phyloP scores from a whole-genome alignment of 2,329 filamentous ascomycete genomes.

The Venturiaceae sp. region DNA sequence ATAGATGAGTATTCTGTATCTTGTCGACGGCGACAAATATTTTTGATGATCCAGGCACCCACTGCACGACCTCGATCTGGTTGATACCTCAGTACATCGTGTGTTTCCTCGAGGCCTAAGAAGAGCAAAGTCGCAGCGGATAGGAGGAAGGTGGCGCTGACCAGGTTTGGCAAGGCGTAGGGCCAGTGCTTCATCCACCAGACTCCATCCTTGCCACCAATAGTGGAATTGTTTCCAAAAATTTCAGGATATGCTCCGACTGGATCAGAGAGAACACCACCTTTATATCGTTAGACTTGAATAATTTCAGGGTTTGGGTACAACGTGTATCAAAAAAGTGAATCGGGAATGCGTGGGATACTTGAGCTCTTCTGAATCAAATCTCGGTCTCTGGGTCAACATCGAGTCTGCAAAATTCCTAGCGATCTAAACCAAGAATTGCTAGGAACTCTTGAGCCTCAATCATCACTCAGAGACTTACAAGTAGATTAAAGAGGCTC shows the following conservation, averaged over 20 bases:
- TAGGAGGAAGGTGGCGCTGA: conserved; percentile 53
- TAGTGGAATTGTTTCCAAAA: conserved; percentile 49
- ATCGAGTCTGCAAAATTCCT: too few relatives aligned
- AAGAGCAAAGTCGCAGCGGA: conserved; percentile 45
- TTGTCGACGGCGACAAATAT: conserved; percentile 18
- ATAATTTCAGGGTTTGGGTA: too few relatives aligned
- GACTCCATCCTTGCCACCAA: conserved; percentile 49
- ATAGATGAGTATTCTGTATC: conserved; percentile 23
- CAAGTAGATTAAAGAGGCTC: too few relatives aligned
- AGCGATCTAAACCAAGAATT: too few relatives aligned
- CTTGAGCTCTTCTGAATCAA: too few relatives aligned
- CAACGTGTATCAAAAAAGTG: too few relatives aligned
- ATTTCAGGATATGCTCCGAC: conserved; percentile 49
- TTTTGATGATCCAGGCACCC: conserved; percentile 25
- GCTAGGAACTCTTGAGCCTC: too few relatives aligned
- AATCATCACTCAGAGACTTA: too few relatives aligned
- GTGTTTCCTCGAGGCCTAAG: conserved; percentile 53
- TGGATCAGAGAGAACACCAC: conserved; percentile 60
- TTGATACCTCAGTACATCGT: conserved; percentile 27
- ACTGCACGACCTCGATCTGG: conserved; percentile 30
- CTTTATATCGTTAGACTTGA: conserved; percentile 36
- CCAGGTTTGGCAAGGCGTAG: conserved; percentile 59
- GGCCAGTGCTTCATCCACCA: conserved; percentile 57
- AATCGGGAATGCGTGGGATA: too few relatives aligned
- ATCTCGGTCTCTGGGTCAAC: too few relatives aligned